Conservation (phyloP, 768 basidiomycete genomes). For the Daedaleopsis sinensis region DNA sequence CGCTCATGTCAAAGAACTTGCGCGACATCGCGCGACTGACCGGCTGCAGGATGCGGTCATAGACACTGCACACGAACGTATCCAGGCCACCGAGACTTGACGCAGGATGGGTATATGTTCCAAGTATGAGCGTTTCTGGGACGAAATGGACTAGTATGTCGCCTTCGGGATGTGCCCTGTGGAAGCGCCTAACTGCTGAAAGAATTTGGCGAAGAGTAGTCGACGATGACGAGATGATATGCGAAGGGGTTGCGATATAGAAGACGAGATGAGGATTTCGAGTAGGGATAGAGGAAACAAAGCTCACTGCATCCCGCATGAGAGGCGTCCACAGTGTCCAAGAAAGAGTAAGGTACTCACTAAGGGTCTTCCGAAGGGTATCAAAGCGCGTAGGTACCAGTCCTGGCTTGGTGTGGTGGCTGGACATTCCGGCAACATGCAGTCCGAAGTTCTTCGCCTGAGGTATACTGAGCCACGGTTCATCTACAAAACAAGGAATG, state of each 20-base stretch:
- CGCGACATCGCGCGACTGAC: constrained; percentile 66
- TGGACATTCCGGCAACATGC: constrained; percentile 54
- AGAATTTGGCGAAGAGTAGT: constrained; percentile 71
- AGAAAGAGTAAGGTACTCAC: constrained; percentile 37
- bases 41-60: constrained; percentile 67
- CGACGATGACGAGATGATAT: constrained; percentile 64
- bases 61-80: constrained; percentile 61
- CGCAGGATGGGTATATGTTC: constrained; percentile 48
- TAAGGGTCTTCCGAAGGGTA: constrained; percentile 67
- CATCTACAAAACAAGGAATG: constrained; percentile 5
- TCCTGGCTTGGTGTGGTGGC: constrained; percentile 52
- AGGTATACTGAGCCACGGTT: constrained; percentile 16
- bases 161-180: constrained; percentile 46
- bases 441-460: constrained; percentile 67
- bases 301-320: constrained; percentile 17
- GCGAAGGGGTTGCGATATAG: constrained; percentile 67
- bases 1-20: constrained; percentile 43
- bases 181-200: constrained; percentile 59
- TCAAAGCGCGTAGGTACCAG: constrained; percentile 68
- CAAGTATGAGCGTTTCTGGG: constrained; percentile 62
- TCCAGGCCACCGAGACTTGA: constrained; percentile 47
- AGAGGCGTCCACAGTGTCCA: constrained; percentile 1
- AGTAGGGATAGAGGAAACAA: constrained; percentile 19
- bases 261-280: constrained; percentile 51
- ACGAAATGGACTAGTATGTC: constrained; percentile 74